Evolutionary conservation across 1,284 basidiomycete genomes (phyloP), one percentile per base, ranked within the genome.

Genomic region (Ustilago shanxiensis): DNA sequence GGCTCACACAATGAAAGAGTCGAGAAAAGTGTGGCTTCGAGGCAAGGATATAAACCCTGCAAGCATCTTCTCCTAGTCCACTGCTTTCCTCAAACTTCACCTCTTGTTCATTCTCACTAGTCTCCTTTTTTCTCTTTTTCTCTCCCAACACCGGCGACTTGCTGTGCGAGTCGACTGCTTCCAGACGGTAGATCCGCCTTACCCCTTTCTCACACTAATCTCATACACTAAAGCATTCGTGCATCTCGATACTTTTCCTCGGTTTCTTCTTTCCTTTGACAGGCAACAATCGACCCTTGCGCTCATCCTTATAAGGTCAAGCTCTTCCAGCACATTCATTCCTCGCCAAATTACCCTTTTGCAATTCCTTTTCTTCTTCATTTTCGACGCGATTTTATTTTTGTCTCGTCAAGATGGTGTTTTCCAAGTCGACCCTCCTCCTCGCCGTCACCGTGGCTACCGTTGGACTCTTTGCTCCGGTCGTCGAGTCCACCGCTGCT

Each of bases 251-350:
- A 44, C 6, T 7, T 20, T 20, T 20, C n/a, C 16, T 44, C n/a
- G 16, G n/a, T 29, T 47, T 24, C n/a, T 45, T 49, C 54, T 44
- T 57, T 58, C 68, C 68, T 71, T 71, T 54, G 68, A 71, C 20
- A 71, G 68, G 68, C 62, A 57, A 58, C 62, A 11, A 14, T 39
- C 22, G 45, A 44, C 6, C 13, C 51, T 58, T 31, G 4, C 50
- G 14, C 39, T 31, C 33, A 22, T 28, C 8, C 9, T 37, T 11
- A 11, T 24, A 26, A 26, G 16, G 47, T 16, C 26, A 24, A 49
- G 47, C 24, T 47, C 24, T 6, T 47, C 29, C 14, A 29, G n/a
- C 39, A 26, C 10, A 44, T 7, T 20, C 41, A 1, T 44, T 44
- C 18, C 16, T 44, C 18, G 18, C 41, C 20, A 8, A 6, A 8